phyloP scores from a whole-genome alignment of 345 rosid species.

The Eucalyptus cloeziana region DNA sequence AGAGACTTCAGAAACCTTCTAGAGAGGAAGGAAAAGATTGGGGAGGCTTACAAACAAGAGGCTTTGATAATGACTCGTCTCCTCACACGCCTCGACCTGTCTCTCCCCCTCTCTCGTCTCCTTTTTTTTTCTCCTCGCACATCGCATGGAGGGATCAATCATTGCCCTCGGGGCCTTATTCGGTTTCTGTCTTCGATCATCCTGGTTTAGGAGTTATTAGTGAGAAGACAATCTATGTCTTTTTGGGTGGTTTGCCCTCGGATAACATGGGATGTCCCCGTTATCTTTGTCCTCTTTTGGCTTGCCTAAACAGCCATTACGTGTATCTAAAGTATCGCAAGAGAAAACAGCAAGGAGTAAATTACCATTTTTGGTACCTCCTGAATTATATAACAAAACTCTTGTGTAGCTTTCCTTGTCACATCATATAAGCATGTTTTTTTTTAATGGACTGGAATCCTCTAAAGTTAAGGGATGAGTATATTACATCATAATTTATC shows the following conservation, averaged over 20 bases:
- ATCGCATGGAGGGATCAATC: not conserved
- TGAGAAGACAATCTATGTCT: not conserved
- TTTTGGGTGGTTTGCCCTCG: not conserved
- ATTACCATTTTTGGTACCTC: not conserved
- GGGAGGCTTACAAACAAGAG: not conserved
- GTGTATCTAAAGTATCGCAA: not conserved
- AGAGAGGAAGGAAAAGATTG: not conserved
- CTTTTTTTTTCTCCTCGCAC: not conserved
- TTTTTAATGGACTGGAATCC: not conserved
- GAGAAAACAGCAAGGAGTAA: not conserved
- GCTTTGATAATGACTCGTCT: not conserved
- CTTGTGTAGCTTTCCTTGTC: not conserved
- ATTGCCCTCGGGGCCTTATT: not conserved
- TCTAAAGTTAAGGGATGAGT: not conserved
- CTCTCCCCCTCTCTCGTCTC: not conserved
- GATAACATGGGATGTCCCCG: not conserved
- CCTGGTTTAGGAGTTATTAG: not conserved
- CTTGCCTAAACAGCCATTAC: not conserved
- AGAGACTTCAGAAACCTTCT: constrained; percentile 1
- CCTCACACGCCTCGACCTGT: not conserved
- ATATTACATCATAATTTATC: not conserved
- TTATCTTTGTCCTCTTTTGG: not conserved
- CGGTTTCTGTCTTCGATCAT: not conserved
- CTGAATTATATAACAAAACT: not conserved
- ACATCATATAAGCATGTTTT: not conserved